Evolutionary conservation across 2,329 filamentous ascomycete species (phyloP), one percentile per base, ranked within the genome.

Genomic region (Coniella lustricola): DNA sequence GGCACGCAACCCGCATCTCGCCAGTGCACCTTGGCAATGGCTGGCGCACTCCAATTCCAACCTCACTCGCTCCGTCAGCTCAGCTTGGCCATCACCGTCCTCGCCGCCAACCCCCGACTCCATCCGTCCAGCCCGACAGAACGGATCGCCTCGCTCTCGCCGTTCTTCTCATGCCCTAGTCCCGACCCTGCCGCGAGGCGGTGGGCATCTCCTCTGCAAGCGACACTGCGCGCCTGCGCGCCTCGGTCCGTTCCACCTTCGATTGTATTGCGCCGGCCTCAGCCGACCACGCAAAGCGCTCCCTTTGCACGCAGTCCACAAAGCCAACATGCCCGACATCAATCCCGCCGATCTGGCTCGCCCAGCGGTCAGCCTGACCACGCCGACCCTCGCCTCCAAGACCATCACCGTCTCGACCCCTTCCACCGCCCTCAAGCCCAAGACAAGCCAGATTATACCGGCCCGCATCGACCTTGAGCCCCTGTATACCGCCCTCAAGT

Each of bases 331-430:
- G 81, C 80, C 81, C 59, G 81, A 84, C 68, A 84, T 85, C 68
- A 81, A 84, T 71, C 81, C 81, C 60, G 79, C 81, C 70, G 80
- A 81, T 55, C 67, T 85, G 59, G 83, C 79, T 72, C 78, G 80
- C 60, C 76, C 79, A 53, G 67, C 78, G 41, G 64, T 75, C 62
- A 74, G 68, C 64, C 71, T 81, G 48, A 72, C 77, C 39, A 82
- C 80, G 4, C 79, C 81, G 51, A 70, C 79, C 35, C 65, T 84
- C 50, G 67, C 76, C 51, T 71, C 68, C 38, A 83, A 83, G 61
- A 70, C 77, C 44, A 73, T 83, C 56, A 73, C 73, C 38, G 70
- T 77, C 48, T 72, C 75, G 34, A 68, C 72, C 2, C 67, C 75
- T 2, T 50, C 51, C 8, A 66, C 71, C 16, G 57, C 70, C 42